phyloP scores from a whole-genome alignment of 139 green algal genomes.

The Trebouxia sp. region DNA sequence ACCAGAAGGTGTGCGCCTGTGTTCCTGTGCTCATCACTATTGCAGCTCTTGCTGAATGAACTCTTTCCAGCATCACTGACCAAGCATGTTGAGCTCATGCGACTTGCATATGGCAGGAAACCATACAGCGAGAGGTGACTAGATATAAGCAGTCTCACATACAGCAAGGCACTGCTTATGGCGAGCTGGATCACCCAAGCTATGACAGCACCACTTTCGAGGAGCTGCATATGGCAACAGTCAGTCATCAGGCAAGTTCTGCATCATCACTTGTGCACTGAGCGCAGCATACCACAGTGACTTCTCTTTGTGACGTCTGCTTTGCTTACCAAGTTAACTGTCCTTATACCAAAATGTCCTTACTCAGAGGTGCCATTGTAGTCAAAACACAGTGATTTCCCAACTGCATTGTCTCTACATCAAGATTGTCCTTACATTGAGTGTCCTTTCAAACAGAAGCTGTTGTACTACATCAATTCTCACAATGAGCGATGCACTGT shows the following conservation, averaged over 20 bases:
- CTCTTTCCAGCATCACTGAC: neutral
- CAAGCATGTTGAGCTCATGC: neutral
- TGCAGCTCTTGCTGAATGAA: neutral
- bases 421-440: too few species aligned
- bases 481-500: neutral
- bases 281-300: too few species aligned
- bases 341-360: neutral
- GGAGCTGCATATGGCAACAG: conserved; percentile 10
- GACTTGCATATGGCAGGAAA: neutral
- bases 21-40: neutral
- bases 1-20: conserved; percentile 25
- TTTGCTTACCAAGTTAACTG: neutral
- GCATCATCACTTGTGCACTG: too few species aligned
- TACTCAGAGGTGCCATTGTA: too few species aligned
- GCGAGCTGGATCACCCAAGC: conserved; percentile 30
- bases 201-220: conserved; percentile 26
- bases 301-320: neutral
- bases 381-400: too few species aligned
- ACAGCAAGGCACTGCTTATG: conserved; percentile 6
- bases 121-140: conserved; percentile 23
- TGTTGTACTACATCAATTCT: neutral
- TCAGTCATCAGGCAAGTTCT: conserved; percentile 35
- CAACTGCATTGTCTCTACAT: too few species aligned
- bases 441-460: too few species aligned
- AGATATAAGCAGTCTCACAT: conserved; percentile 25